phyloP scores from a whole-genome alignment of 805 yeast genomes.

The Candida tallmaniae region DNA sequence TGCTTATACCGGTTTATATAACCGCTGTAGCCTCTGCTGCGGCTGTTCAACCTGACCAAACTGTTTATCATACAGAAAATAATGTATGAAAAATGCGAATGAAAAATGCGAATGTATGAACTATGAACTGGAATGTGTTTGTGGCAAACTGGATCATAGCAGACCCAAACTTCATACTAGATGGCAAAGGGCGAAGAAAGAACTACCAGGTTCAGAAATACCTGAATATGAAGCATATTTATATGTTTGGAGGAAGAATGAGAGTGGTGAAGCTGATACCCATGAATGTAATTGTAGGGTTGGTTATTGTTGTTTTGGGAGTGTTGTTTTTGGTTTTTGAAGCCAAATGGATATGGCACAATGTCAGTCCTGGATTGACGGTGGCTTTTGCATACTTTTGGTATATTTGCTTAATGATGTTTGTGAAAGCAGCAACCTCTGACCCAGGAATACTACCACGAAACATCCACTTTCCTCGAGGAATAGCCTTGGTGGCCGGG shows the following conservation, averaged over 20 bases:
- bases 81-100: slow-evolving; percentile 1
- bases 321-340: slow-evolving; percentile 48
- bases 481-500: no score
- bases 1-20: no score
- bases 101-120: slow-evolving; percentile 2
- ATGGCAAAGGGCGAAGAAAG: slow-evolving; percentile 1
- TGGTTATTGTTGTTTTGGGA: slow-evolving; percentile 38
- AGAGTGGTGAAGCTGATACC: slow-evolving; percentile 42
- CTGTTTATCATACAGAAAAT: no score
- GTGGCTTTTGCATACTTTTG: slow-evolving; percentile 57
- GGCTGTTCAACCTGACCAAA: no score
- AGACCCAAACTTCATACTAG: slow-evolving; percentile 18
- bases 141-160: slow-evolving; percentile 26
- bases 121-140: slow-evolving; percentile 14
- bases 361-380: slow-evolving; percentile 52
- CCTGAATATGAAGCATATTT: slow-evolving; percentile 35
- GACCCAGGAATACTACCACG: slow-evolving; percentile 74
- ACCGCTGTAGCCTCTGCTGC: no score
- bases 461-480: slow-evolving; percentile 51
- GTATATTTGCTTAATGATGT: slow-evolving; percentile 44
- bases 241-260: slow-evolving; percentile 63
- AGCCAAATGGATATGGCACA: slow-evolving; percentile 53
- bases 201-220: slow-evolving; percentile 43
- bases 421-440: slow-evolving; percentile 48
- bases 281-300: slow-evolving; percentile 31